phyloP scores from a whole-genome alignment of 768 basidiomycete genomes.

The Cantharellus cinnabarinus region DNA sequence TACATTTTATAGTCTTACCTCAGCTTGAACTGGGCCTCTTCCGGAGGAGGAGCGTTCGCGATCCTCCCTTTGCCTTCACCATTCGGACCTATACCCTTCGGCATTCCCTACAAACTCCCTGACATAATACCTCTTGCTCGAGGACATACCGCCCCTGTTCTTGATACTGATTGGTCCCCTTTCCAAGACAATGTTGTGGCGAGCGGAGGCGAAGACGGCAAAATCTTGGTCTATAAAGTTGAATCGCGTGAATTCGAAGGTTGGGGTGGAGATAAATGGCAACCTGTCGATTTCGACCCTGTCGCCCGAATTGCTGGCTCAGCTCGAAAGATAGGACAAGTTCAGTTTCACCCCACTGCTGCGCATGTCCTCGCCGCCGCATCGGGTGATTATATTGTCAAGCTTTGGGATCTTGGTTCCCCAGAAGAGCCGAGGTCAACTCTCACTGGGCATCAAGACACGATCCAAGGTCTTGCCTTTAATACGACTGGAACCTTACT shows the following conservation, averaged over 20 bases:
- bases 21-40: conserved; percentile 85
- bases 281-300: conserved; percentile 65
- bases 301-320: conserved; percentile 61
- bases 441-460: conserved; percentile 62
- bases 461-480: conserved; percentile 71
- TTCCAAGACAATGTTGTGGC: conserved; percentile 83
- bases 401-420: conserved; percentile 77
- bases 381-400: conserved; percentile 68
- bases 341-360: conserved; percentile 85
- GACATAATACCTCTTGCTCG: conserved; percentile 85
- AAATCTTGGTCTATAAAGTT: conserved; percentile 81
- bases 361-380: conserved; percentile 60
- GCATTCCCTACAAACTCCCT: conserved; percentile 60
- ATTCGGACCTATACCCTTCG: conserved; percentile 29
- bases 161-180: conserved; percentile 94
- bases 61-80: conserved; percentile 63
- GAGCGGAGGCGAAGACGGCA: conserved; percentile 86
- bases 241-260: conserved; percentile 51
- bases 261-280: conserved; percentile 73
- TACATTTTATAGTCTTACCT: conserved; percentile 42
- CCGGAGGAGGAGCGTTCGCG: conserved; percentile 86
- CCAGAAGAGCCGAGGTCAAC: conserved; percentile 41
- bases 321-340: conserved; percentile 80
- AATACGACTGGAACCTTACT: conserved; percentile 62
- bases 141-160: conserved; percentile 47